Conservation (phyloP, 1,139 yeast species). For the Diutina rugosa region DNA sequence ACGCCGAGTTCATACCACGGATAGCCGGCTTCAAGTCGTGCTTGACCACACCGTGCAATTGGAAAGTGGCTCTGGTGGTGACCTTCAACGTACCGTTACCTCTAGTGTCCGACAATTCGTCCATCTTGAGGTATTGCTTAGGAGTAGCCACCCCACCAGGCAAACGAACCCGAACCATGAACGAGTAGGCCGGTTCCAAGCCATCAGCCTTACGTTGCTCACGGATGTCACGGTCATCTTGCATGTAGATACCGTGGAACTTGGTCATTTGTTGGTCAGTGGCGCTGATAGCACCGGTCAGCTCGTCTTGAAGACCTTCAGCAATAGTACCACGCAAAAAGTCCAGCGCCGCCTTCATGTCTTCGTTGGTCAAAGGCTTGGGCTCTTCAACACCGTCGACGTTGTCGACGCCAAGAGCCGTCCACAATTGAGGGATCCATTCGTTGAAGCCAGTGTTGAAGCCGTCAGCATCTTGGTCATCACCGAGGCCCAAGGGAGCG, state of each 20-base stretch:
- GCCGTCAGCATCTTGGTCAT: slow-evolving; percentile 96
- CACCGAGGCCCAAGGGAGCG: slow-evolving; percentile 77
- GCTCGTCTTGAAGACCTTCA: slow-evolving; percentile 67
- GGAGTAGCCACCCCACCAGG: slow-evolving; percentile 93
- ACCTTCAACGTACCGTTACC: slow-evolving; percentile 93
- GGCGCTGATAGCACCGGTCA: slow-evolving; percentile 91
- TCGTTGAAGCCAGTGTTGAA: slow-evolving; percentile 76
- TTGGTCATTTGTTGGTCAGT: slow-evolving; percentile 89
- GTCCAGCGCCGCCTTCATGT: slow-evolving; percentile 79
- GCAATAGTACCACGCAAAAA: slow-evolving; percentile 89
- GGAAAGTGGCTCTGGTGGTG: slow-evolving; percentile 96
- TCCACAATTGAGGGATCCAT: slow-evolving; percentile 85
- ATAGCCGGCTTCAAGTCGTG: slow-evolving; percentile 82
- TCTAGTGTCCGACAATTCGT: slow-evolving; percentile 66
- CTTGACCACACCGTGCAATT: slow-evolving; percentile 89
- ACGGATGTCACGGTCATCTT: slow-evolving; percentile 93
- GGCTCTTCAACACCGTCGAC: slow-evolving; percentile 88
- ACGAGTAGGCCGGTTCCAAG: slow-evolving; percentile 86
- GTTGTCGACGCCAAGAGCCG: slow-evolving; percentile 75
- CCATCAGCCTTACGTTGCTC: slow-evolving; percentile 90
- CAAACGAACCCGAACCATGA: slow-evolving; percentile 92
- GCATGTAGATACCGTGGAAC: slow-evolving; percentile 98
- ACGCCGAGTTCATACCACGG: slow-evolving; percentile 81
- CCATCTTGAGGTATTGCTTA: slow-evolving; percentile 76
- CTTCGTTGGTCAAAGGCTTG: slow-evolving; percentile 91